Evolutionary conservation across 495 filamentous ascomycete species (phyloP), one percentile per base, ranked within the genome.

Genomic region (Aspergillus indologenus): DNA sequence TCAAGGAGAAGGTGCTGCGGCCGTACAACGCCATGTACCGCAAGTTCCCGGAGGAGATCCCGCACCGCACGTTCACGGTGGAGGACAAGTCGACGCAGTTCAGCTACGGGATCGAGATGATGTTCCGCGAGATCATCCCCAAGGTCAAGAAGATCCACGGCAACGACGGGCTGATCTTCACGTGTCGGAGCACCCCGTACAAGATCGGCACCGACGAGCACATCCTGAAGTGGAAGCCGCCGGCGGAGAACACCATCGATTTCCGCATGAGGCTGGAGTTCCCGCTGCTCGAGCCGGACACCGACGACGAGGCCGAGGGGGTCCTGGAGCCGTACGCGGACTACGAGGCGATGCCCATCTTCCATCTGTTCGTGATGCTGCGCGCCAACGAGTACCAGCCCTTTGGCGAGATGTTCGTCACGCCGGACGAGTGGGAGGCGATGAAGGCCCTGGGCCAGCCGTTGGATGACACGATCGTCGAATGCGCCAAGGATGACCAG

Each of bases 211-310:
- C 94, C 7, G 94, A 98, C 70, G 82, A 83, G 44, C 87, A 93
- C 65, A 97, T 96, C 61, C 79, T 98, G 21, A 98, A 98, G 73
- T 98, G 94, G 94, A 98, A 98, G 69, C 90, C 92, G 1, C 87
- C 87, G 5, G 74, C 87, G 23, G 94, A 98, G 65, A 98, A 98
- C 72, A 92, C 90, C 0, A 82, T 98, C 59, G 94, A 98, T 68
- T 97, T 97, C 70, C 81, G 87, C 46, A 81, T 96, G 65, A 77
- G 79, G 34, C 81, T 98, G 22, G 79, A 84, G 43, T 98, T 96
- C 66, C 90, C 90, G 0, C 54, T 79, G 0, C 75, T 89, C 40
- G 83, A 91, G 53, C 88, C 90, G 21, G 86, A 88, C 69, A 80
- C 85, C 24, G 77, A 81, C 3, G 87, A 91, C 51, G 82, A 80